Evolutionary conservation across 1,284 basidiomycete species (phyloP).

Genomic region (Termitomyces sp.): DNA sequence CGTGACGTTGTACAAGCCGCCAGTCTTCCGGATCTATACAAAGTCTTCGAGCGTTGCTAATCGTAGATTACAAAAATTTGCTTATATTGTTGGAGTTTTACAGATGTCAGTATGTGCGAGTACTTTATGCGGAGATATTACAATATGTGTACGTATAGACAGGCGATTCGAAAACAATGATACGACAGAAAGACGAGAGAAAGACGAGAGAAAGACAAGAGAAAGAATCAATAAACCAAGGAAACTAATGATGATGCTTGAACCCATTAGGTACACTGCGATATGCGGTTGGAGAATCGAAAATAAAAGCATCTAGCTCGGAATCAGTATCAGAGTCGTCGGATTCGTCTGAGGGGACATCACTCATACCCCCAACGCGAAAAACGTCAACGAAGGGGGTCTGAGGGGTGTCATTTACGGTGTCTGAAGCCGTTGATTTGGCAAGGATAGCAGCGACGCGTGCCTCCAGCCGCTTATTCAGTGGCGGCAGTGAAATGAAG

Average conservation of each 20-base stretch:
- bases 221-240: background rate
- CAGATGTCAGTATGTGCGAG: conserved; percentile 16
- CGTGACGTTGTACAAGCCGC: conserved; percentile 82
- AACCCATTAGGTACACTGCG: conserved; percentile 38
- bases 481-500: conserved; percentile 28
- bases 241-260: conserved; percentile 26
- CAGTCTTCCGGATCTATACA: conserved; percentile 82
- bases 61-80: conserved; percentile 8
- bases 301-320: conserved; percentile 66
- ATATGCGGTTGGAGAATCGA: conserved; percentile 48
- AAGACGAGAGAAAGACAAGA: conserved; percentile 6
- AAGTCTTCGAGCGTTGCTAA: conserved; percentile 86
- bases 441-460: conserved; percentile 76
- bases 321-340: conserved; percentile 49
- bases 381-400: conserved; percentile 79
- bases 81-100: conserved; percentile 13
- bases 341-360: conserved; percentile 39
- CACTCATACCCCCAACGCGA: conserved; percentile 43
- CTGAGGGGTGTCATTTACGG: conserved; percentile 51
- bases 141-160: conserved; percentile 17
- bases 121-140: conserved; percentile 12
- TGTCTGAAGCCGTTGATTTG: conserved; percentile 55
- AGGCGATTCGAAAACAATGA: conserved; percentile 15
- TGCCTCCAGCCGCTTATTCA: conserved; percentile 63
- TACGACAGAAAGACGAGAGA: conserved; percentile 9